phyloP scores from a whole-genome alignment of 176 grass and related monocot species.

The Typha latifolia region DNA sequence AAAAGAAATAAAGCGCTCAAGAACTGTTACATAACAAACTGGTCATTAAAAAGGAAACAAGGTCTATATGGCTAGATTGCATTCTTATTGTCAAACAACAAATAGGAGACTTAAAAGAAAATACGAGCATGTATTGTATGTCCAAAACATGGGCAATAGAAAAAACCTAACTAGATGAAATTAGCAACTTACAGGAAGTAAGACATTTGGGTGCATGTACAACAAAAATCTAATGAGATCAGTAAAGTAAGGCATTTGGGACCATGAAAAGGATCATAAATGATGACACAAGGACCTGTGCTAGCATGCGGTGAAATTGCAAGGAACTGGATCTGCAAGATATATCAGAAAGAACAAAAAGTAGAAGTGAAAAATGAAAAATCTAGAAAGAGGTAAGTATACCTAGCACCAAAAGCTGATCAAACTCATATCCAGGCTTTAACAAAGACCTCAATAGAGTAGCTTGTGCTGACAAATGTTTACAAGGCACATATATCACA shows the following conservation, averaged over 20 bases:
- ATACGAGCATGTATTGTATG: neutral
- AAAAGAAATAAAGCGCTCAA: neutral
- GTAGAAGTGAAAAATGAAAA: conserved; percentile 1
- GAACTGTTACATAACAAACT: neutral
- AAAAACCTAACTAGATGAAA: too few relatives aligned
- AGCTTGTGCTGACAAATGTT: conserved; percentile 47
- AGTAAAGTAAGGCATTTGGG: neutral
- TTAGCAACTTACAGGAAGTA: too few relatives aligned
- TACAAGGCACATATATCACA: neutral
- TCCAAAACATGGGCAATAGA: too few relatives aligned
- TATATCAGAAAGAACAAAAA: neutral
- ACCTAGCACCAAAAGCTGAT: conserved; percentile 79
- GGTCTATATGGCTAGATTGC: neutral
- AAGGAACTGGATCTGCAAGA: neutral
- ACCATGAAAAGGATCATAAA: neutral
- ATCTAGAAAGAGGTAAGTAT: conserved; percentile 14
- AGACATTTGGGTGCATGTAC: too few relatives aligned
- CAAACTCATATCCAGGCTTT: conserved; percentile 84
- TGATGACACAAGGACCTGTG: neutral
- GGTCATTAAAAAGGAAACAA: neutral
- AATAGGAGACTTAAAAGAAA: neutral
- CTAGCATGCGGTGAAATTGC: neutral
- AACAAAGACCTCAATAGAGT: conserved; percentile 61
- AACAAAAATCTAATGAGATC: too few relatives aligned
- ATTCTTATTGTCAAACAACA: neutral